Base-by-base conservation (phyloP, 106 monocot genomes). In the Platanthera zijinensis region DNA sequence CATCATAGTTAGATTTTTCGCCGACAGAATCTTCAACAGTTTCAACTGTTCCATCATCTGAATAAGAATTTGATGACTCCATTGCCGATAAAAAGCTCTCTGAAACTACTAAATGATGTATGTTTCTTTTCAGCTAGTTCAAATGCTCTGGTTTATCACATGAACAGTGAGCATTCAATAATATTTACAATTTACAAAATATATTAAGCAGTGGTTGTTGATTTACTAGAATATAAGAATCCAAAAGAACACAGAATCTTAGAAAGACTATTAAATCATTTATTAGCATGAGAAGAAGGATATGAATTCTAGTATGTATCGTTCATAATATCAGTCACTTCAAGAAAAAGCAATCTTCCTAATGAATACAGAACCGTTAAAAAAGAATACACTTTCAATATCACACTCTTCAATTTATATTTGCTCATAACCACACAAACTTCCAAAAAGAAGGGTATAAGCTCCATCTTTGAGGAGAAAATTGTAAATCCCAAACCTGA, bases 11-110 rank as follows among this genome's bases (percentile, higher is more conserved):
- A 52, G 74, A 73, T 79, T 69, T 79, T 30, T 81, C 72, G 68
- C 50, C 77, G 22, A 69, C 73, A 69, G 84, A 82, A 61, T 79
- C 81, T 77, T 89, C 86, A 22, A 47, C 64, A 47, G 89, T 84
- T 73, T 79, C 79, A 9, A 79, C 66, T 9, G 80, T 78, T 30
- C 77, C 86, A 79, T 82, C 79, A 72, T 81, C 78, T 5, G 84
- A 83, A 54, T 80, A 81, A 47, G 84, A 84, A 54, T 47, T 69
- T 75, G 80, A 80, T 72, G 81, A 75, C 32, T 81, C 84, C 78
- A 80, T 77, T 69, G 12, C 78, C 74, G 21, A 32, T 4, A 69
- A 64, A 12, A 15, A 48, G 18, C 61, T n/a, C 70, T 6, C 48
- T 48, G 17, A 70, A 48, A 48, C 13, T 4, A 70, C 5, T 48